These are phyloP conservation scores for Musa beccarii DNA, from an alignment of 176 grass and related monocot genomes.

Conservation along the genomic window DNA sequence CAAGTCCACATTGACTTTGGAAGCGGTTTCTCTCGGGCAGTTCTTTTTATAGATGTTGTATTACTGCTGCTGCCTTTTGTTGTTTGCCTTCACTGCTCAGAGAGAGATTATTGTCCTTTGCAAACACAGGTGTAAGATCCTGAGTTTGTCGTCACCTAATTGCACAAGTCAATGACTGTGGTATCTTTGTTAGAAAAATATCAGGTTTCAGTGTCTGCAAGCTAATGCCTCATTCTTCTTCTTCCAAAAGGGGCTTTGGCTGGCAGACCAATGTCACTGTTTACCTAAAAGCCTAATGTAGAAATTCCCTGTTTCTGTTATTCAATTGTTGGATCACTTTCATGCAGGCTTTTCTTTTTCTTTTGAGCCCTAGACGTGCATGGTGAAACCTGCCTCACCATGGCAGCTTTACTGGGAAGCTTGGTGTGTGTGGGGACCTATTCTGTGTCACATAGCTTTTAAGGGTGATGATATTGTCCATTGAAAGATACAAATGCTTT, in stretches of 20 bases:
- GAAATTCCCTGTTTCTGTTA: conserved; percentile 2
- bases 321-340: conserved; percentile 9
- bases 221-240: not conserved
- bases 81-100: not conserved
- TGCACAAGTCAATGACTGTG: not conserved
- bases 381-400: conserved; percentile 10
- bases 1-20: not conserved
- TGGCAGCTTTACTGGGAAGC: conserved; percentile 7
- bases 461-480: not conserved
- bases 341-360: not conserved
- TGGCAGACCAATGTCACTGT: not conserved
- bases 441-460: not conserved
- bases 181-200: not conserved
- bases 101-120: not conserved
- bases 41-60: not conserved
- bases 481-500: not conserved
- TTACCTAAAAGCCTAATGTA: conserved; percentile 7
- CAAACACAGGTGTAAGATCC: not conserved
- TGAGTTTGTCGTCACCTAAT: not conserved
- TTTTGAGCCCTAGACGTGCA: conserved; percentile 3
- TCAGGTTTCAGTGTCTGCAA: not conserved
- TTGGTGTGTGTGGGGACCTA: not conserved
- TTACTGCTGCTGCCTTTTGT: not conserved
- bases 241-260: not conserved
- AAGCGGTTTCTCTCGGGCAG: not conserved